These are phyloP conservation scores for Craterostigma plantagineum DNA, from an alignment of 257 asterid genomes.

Conservation along the genomic window DNA sequence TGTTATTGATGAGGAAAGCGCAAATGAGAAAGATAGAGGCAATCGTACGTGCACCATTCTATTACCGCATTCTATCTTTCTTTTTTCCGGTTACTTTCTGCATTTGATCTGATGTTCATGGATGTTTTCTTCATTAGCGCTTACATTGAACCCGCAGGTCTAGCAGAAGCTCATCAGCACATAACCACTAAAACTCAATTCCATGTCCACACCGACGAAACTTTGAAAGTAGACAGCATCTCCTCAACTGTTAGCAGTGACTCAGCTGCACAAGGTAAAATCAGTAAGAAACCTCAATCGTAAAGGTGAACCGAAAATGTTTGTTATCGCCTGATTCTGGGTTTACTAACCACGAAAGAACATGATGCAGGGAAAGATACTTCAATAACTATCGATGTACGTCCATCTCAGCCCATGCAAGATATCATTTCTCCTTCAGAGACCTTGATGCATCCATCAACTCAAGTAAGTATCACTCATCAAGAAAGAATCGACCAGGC, in stretches of 20 bases:
- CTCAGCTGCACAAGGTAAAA: constrained; percentile 18
- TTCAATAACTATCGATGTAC: constrained; percentile 31
- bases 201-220: constrained; percentile 24
- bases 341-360: constrained; percentile 3
- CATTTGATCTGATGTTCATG: background rate
- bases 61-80: background rate
- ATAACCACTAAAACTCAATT: constrained; percentile 13
- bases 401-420: constrained; percentile 11
- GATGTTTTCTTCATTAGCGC: too few relatives aligned
- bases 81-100: background rate
- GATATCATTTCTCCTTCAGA: constrained; percentile 7
- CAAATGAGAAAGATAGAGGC: constrained; percentile 12
- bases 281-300: too few relatives aligned
- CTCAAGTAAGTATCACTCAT: constrained; percentile 15
- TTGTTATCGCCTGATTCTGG: too few relatives aligned
- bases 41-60: constrained; percentile 11
- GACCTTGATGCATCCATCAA: constrained; percentile 11
- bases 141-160: constrained; percentile 18
- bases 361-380: constrained; percentile 42
- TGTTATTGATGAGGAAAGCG: constrained; percentile 12
- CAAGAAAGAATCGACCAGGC: constrained; percentile 14
- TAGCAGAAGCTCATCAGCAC: constrained; percentile 22
- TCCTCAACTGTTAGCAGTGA: constrained; percentile 8
- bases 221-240: constrained; percentile 12
- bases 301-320: too few relatives aligned